Percentiles rank a stretch among this genome's conserved stretches.
These are phyloP conservation scores for Xylaria sp. DNA, from an alignment of 2,329 filamentous ascomycete genomes.

Conservation along the genomic window DNA sequence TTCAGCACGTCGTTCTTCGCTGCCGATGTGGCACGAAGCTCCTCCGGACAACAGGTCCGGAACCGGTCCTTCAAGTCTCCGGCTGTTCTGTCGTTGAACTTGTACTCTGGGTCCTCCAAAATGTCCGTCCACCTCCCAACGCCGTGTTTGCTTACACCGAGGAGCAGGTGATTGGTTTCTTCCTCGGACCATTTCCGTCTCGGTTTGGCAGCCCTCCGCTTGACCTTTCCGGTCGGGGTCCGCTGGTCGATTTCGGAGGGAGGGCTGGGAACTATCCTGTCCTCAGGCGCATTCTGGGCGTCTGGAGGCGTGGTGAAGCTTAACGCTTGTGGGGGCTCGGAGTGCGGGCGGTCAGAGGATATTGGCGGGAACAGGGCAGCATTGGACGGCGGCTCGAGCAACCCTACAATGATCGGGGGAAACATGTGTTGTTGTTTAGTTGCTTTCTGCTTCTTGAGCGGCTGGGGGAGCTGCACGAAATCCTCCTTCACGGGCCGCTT, in stretches of 20 bases:
- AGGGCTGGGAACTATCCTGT: slow-evolving; percentile 32
- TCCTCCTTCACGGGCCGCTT: slow-evolving; percentile 64
- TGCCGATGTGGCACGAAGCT: slow-evolving; percentile 51
- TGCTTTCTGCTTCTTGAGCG: slow-evolving; percentile 66
- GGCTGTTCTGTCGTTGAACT: slow-evolving; percentile 62
- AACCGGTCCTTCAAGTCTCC: slow-evolving; percentile 69
- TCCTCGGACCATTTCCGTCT: slow-evolving; percentile 67
- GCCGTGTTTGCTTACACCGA: slow-evolving; percentile 64
- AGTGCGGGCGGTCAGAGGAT: slow-evolving; percentile 50
- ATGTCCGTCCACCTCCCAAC: slow-evolving; percentile 69
- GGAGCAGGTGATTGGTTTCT: slow-evolving; percentile 63
- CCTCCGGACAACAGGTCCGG: slow-evolving; percentile 65
- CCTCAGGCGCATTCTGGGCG: slow-evolving; percentile 29
- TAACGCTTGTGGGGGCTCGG: slow-evolving; percentile 48
- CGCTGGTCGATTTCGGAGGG: slow-evolving; percentile 33
- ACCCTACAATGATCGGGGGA: slow-evolving; percentile 67
- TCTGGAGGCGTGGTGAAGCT: slow-evolving; percentile 38
- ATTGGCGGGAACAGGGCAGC: slow-evolving; percentile 67
- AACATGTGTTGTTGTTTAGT: slow-evolving; percentile 55
- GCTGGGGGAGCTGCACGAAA: slow-evolving; percentile 65
- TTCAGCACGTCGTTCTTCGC: slow-evolving; percentile 36
- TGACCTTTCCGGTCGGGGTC: slow-evolving; percentile 44
- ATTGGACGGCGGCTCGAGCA: slow-evolving; percentile 64
- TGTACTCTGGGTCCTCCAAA: slow-evolving; percentile 61
- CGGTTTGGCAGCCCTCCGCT: slow-evolving; percentile 59